Base-by-base conservation (phyloP, 345 rosid genomes). In the Crucihimalaya himalaica region DNA sequence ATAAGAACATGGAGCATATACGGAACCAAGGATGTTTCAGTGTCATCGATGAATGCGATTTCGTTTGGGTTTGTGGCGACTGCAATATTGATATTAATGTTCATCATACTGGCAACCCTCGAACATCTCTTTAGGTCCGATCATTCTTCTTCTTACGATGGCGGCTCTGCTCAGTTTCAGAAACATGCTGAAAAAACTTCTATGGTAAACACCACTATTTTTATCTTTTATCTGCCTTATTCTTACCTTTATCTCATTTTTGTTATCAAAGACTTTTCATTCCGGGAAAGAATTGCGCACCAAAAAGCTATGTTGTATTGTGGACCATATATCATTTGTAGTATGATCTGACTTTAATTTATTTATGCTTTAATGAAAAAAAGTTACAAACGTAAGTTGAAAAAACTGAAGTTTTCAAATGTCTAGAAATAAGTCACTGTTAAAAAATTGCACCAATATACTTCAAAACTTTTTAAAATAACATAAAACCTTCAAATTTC, bases 1-100 rank as follows among this genome's bases (percentile, higher is more conserved):
- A 27, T 43, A 56, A 78, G 80, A 65, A 78, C 87, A 28, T 86
- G 93, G 93, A 84, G 71, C 77, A 62, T 85, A 47, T 82, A 91
- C 66, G 51, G 82, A n/a, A 76, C 78, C 66, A 82, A 89, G 37
- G 84, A 80, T 47, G 52, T 79, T 2, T 59, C 81, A 13, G 82
- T 76, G 14, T 90, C 89, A 8, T 89, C 95, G 7, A 80, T 84
- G 85, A 85, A 81, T 51, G 95, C 95, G 8, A 81, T 91, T 46
- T 84, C 93, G 12, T 91, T 87, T 16, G 97, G 97, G 40, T 86
- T 89, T 15, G 86, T 91, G 19, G 97, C 97, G 37, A 91, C 97
- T 0, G 97, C 93, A 25, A 83, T 91, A 51, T 67, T 89, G 81
- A 81, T 91, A 42, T 85, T 90, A 23, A 84, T 91, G 91, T 91